Percentiles rank a stretch among this genome's conserved stretches.
phyloP scores from a whole-genome alignment of 768 basidiomycete species.

The Pisolithus tinctorius region DNA sequence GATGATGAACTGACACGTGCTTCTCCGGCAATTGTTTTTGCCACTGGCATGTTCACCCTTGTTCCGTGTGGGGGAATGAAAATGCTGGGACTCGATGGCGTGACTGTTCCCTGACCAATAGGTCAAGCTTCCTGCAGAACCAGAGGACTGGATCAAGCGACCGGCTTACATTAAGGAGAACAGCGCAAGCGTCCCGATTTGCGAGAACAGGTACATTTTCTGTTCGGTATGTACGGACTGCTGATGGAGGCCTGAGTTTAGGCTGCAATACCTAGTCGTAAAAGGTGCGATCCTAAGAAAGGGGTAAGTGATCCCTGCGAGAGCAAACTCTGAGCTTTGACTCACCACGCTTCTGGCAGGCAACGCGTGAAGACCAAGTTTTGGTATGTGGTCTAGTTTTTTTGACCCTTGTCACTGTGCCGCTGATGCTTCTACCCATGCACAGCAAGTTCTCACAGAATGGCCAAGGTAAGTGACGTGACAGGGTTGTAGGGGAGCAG shows the following conservation, averaged over 20 bases:
- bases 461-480: slow-evolving; percentile 32
- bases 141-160: slow-evolving; percentile 77
- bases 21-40: not conserved
- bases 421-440: slow-evolving; percentile 5
- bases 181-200: slow-evolving; percentile 68
- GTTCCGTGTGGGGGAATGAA: not conserved
- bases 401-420: not conserved
- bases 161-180: slow-evolving; percentile 80
- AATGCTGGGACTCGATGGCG: slow-evolving; percentile 1
- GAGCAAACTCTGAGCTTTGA: slow-evolving; percentile 11
- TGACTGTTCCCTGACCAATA: slow-evolving; percentile 17
- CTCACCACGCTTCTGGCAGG: slow-evolving; percentile 31
- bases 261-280: slow-evolving; percentile 80
- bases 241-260: slow-evolving; percentile 27
- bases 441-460: slow-evolving; percentile 67
- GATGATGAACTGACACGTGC: not conserved
- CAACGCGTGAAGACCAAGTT: slow-evolving; percentile 79
- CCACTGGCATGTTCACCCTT: not conserved
- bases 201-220: slow-evolving; percentile 66
- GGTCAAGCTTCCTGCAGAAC: slow-evolving; percentile 86
- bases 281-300: slow-evolving; percentile 84
- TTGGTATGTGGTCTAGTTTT: slow-evolving; percentile 44
- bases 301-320: slow-evolving; percentile 46
- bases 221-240: slow-evolving; percentile 6
- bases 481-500: not conserved